Evolutionary conservation across 2,329 filamentous ascomycete genomes (phyloP), one percentile per base, ranked within the genome.

Genomic region (Lasiodiplodia citricola): DNA sequence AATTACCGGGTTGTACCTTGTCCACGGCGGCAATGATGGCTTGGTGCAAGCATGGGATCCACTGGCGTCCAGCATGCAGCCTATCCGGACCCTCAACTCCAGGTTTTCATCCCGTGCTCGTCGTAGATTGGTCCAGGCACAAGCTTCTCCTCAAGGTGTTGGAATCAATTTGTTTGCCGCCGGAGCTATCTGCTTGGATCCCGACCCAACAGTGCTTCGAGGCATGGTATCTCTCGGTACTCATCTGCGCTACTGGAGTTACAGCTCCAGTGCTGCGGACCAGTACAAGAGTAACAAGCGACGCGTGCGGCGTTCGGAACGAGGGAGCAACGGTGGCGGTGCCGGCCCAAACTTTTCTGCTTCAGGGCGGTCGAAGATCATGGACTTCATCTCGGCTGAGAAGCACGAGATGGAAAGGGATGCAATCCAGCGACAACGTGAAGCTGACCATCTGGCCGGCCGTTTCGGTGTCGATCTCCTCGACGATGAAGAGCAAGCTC

Each of bases 11-110:
- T 83, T 99, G 18, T 96, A 97, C 76, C 82, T 99, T 18, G 92
- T 98, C 7, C 93, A 97, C 77, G 96, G 96, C 62, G 96, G 96
- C 31, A 97, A 92, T 73, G 96, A 99, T 80, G 95, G 96, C 0
- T 87, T 98, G 3, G 95, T 97, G 4, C 96, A 98, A 79, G 92
- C 94, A 6, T 99, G 96, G 96, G 96, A 99, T 81, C 92, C 92
- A n/a, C 83, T 99, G 57, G 93, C 91, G 0, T 98, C 95, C 2
- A 91, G 87, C 0, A 80, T 86, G 21, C 89, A 91, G 23, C 93
- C 96, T 0, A 87, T 98, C 64, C 89, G 94, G 50, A 98, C 94
- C 0, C 84, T 99, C 66, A 94, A 97, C 76, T 93, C 93, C 2
- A 90, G 92, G 16, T 94, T 95, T 72, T 92, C 92, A 2, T 91